Evolutionary conservation across 495 filamentous ascomycete genomes (phyloP).

Genomic region (Physcia stellaris): DNA sequence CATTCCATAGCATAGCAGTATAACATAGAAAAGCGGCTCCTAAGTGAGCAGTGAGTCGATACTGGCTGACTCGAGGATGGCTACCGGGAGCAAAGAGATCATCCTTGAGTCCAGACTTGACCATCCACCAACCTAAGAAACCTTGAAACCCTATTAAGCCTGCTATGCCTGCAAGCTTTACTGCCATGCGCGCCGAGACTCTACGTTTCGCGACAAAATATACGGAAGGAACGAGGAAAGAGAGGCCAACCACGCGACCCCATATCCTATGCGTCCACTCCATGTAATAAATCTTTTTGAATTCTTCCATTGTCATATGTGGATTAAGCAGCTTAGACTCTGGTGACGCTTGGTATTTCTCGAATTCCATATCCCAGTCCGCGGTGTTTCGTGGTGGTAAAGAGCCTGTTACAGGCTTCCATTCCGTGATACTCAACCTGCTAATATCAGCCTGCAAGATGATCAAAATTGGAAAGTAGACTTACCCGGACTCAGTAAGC

Average conservation of each 20-base stretch:
- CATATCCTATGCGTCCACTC: conserved; percentile 95
- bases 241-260: conserved; percentile 84
- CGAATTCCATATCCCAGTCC: conserved; percentile 85
- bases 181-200: conserved; percentile 65
- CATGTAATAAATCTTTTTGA: conserved; percentile 99
- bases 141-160: conserved; percentile 90
- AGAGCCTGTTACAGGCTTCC: conserved; percentile 89
- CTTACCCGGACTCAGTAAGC: conserved; percentile 89
- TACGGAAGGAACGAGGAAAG: conserved; percentile 72
- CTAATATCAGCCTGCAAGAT: conserved; percentile 11
- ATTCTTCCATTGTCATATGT: conserved; percentile 80
- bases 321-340: conserved; percentile 86
- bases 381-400: conserved; percentile 63
- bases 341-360: conserved; percentile 77
- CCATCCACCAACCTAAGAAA: conserved; percentile 98
- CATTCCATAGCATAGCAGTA: conserved; percentile 85
- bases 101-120: conserved; percentile 86
- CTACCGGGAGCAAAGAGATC: conserved; percentile 83
- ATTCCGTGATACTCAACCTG: conserved; percentile 97
- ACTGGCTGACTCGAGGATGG: conserved; percentile 87
- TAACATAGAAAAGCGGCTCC: conserved; percentile 86
- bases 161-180: conserved; percentile 66
- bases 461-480: conserved; percentile 10
- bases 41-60: conserved; percentile 79
- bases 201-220: conserved; percentile 78